phyloP scores from a whole-genome alignment of 371 early-diverging fungal species.

The Apophysomyces elegans region DNA sequence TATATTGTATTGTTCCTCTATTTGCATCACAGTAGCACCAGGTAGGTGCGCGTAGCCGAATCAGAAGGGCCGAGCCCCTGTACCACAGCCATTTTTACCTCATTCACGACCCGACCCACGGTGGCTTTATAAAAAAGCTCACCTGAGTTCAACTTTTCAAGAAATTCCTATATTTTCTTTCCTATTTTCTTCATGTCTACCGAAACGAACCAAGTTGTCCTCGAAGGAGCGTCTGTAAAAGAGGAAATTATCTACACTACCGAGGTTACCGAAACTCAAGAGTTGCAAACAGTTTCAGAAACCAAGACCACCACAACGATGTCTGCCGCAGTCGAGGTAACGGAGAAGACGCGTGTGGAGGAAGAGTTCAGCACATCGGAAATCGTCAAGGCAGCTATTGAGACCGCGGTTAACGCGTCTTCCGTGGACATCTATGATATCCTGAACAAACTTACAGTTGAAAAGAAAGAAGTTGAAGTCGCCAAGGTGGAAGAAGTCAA shows the following conservation, averaged over 20 bases:
- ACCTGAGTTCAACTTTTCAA: slow-evolving; percentile 1
- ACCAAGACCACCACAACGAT: not conserved
- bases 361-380: slow-evolving; percentile 19
- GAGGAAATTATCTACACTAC: not conserved
- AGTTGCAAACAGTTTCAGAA: not conserved
- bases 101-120: not conserved
- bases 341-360: not conserved
- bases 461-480: slow-evolving; percentile 10
- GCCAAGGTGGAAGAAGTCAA: slow-evolving; percentile 5
- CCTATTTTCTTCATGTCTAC: not conserved
- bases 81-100: not conserved
- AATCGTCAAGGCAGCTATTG: slow-evolving; percentile 35
- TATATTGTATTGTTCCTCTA: no score
- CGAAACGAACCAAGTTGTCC: not conserved
- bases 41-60: no score
- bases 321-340: not conserved
- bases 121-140: slow-evolving; percentile 2
- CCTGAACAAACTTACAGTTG: slow-evolving; percentile 17
- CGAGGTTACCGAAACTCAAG: not conserved
- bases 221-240: not conserved
- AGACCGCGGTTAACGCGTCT: slow-evolving; percentile 28
- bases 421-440: slow-evolving; percentile 30
- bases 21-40: no score
- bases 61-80: not conserved
- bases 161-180: slow-evolving; percentile 1